These are phyloP conservation scores for Blastobotrys arbuscula DNA, from an alignment of 1,139 yeast genomes.

Conservation along the genomic window DNA sequence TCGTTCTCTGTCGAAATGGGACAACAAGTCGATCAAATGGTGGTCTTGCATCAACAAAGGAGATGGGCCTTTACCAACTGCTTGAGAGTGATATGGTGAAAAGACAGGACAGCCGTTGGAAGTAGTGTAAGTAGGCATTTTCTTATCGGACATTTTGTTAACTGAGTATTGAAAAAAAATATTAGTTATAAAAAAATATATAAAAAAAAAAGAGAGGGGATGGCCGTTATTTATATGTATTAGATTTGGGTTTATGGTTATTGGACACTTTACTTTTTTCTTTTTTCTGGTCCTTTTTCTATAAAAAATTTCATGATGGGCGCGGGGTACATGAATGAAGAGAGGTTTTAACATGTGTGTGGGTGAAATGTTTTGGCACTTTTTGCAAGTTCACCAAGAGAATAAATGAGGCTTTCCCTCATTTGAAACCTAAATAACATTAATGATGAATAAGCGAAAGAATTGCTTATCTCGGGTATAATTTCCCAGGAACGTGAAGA, in stretches of 20 bases:
- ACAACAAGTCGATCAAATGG: slow-evolving; percentile 67
- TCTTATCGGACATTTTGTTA: neutral
- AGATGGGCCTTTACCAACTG: slow-evolving; percentile 50
- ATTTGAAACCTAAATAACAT: too few species aligned
- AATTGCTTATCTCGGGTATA: neutral
- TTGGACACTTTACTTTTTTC: neutral
- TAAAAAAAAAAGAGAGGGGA: neutral
- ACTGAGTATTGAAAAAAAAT: neutral
- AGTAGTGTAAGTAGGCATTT: slow-evolving; percentile 44
- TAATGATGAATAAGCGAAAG: too few species aligned
- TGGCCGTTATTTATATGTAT: neutral
- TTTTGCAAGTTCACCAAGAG: too few species aligned
- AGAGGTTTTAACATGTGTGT: neutral
- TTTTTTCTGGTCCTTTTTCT: neutral
- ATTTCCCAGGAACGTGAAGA: neutral
- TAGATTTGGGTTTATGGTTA: neutral
- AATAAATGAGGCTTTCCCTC: too few species aligned
- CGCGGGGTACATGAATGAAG: neutral
- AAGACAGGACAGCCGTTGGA: slow-evolving; percentile 69
- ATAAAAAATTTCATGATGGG: neutral
- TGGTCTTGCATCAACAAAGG: slow-evolving; percentile 66
- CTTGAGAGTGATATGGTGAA: slow-evolving; percentile 55
- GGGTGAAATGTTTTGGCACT: neutral
- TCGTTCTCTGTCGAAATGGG: slow-evolving; percentile 77
- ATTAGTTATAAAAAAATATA: neutral